phyloP scores from a whole-genome alignment of 208 protist species.

The Trichomonas gallinae region DNA sequence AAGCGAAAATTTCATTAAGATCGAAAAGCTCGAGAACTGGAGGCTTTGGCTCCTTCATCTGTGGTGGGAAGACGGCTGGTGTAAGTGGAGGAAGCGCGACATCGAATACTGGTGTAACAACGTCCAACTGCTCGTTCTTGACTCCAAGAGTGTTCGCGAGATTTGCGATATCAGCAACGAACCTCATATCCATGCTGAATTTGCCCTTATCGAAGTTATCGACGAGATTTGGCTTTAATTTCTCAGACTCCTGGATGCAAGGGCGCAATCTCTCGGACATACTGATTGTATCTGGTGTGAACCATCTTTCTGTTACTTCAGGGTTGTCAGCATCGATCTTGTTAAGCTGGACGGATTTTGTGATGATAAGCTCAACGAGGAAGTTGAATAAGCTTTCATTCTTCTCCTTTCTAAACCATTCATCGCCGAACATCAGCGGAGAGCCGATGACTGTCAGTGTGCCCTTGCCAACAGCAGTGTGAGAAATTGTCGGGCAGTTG shows the following conservation, averaged over 20 bases:
- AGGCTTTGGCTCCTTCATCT: background rate
- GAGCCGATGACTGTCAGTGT: background rate
- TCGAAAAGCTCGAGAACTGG: background rate
- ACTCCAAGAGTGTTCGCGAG: background rate
- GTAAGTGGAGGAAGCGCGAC: background rate
- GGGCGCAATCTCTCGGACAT: background rate
- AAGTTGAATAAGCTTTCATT: background rate
- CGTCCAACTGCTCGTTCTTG: background rate
- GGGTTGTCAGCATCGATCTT: background rate
- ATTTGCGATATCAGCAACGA: background rate
- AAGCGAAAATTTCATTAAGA: background rate
- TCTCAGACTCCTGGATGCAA: constrained; percentile 7
- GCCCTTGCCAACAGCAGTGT: background rate
- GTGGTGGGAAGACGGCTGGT: background rate
- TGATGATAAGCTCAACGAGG: background rate
- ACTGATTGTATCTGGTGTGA: background rate
- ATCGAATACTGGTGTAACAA: background rate
- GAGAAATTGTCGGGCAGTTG: background rate
- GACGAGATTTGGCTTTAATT: background rate
- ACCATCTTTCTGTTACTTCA: background rate
- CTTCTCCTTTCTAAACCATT: background rate
- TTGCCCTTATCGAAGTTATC: background rate
- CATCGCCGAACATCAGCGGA: background rate
- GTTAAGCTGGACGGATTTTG: background rate
- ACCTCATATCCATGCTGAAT: constrained; percentile 1